Conservation (phyloP, 106 monocot species). For the Dendrobium chrysotoxum region DNA sequence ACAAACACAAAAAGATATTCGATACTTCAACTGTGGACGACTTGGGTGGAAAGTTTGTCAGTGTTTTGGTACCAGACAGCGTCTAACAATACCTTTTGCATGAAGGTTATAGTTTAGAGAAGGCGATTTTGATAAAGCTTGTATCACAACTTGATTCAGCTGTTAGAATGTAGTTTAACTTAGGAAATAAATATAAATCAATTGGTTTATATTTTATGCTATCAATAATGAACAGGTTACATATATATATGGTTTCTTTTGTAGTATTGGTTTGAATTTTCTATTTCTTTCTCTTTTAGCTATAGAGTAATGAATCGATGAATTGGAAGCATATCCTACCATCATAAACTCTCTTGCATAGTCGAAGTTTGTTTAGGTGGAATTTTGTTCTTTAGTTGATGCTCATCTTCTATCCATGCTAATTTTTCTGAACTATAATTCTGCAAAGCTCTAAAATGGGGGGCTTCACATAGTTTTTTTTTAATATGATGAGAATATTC, state of each 20-base stretch:
- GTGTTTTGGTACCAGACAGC: neutral
- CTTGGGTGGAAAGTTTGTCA: neutral
- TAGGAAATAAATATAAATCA: neutral
- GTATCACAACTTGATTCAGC: neutral
- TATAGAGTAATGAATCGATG: neutral
- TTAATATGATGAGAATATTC: neutral
- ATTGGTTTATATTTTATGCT: neutral
- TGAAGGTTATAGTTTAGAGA: neutral
- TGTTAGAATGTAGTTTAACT: neutral
- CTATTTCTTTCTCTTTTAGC: neutral
- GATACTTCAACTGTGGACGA: neutral
- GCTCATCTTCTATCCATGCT: neutral
- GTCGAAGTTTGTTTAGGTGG: neutral
- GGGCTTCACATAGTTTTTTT: neutral
- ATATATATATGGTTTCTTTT: neutral
- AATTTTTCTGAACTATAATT: neutral
- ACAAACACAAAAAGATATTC: neutral
- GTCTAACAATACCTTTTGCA: neutral
- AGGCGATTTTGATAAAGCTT: neutral
- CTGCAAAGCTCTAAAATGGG: neutral
- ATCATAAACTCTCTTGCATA: neutral
- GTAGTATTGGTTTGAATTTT: neutral
- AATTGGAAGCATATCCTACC: neutral
- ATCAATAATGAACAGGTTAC: neutral
- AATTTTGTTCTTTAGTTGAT: neutral